Evolutionary conservation across 2,329 filamentous ascomycete genomes (phyloP), one percentile per base, ranked within the genome.

Genomic region (Fonsecaea erecta): DNA sequence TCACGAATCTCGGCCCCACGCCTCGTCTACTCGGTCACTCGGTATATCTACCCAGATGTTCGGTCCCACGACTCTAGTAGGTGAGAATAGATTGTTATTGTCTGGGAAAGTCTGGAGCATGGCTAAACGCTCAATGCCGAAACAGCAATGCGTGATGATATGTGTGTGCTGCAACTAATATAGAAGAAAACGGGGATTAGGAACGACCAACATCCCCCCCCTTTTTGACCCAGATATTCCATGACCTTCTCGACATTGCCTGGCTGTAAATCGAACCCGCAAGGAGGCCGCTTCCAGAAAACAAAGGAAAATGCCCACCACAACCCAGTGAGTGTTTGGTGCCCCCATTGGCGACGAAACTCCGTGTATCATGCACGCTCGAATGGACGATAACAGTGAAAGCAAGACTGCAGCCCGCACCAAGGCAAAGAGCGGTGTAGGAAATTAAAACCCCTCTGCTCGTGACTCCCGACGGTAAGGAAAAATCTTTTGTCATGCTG

Each of bases 341-440:
- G 35, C 14, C 34, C 37, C 24, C 37, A 18, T 18, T 12, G 37
- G 55, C 37, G 26, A 43, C 30, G 55, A 60, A n/a, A 61, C 59
- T 61, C 59, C 59, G 24, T 60, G 48, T 61, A 61, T 46, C 21
- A 61, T 61, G 59, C 59, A 21, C 59, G 59, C 51, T 61, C 48
- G 18, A 48, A 61, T 43, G 12, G 51, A 34, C 53, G 48, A 54
- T 21, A 34, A 30, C 21, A 37, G 6, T 9, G 11, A 58, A 43
- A 48, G 11, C 26, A 48, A 48, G 11, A 16, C 8, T 12, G 11
- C 40, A 16, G 21, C 14, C 28, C 26, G 37, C 18, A 48, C 43
- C 43, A 21, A 8, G 21, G 43, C 43, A 24, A 40, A 24, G 43
- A 48, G 18, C 24, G 7, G 24, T 34, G 14, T 30, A 5, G n/a